phyloP scores from a whole-genome alignment of 2,329 filamentous ascomycete species.

The Aureobasidium pullulans region DNA sequence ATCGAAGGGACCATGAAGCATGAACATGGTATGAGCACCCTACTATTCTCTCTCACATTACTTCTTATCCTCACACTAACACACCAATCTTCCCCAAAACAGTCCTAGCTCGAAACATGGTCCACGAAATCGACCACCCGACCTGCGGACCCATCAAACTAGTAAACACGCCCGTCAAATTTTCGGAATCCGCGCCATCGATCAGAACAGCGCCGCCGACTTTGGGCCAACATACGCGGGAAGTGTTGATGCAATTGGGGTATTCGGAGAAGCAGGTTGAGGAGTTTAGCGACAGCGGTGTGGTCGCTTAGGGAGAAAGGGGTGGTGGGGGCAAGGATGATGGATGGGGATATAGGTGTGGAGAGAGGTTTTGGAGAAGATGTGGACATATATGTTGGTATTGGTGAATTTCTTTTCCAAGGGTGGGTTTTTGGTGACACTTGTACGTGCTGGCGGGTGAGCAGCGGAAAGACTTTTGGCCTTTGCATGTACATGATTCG shows the following conservation, averaged over 20 bases:
- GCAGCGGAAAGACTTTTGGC: too few relatives aligned
- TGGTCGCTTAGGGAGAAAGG: slow-evolving; percentile 44
- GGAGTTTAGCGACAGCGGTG: slow-evolving; percentile 56
- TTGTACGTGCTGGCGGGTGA: too few relatives aligned
- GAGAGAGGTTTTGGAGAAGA: too few relatives aligned
- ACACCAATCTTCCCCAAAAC: neutral
- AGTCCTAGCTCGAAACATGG: slow-evolving; percentile 75
- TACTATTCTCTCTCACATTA: too few relatives aligned
- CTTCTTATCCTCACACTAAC: neutral
- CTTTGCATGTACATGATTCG: too few relatives aligned
- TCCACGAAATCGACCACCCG: slow-evolving; percentile 76
- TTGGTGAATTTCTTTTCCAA: too few relatives aligned
- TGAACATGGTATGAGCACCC: slow-evolving; percentile 54
- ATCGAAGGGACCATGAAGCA: slow-evolving; percentile 78
- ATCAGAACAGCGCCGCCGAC: slow-evolving; percentile 74
- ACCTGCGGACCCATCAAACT: slow-evolving; percentile 79
- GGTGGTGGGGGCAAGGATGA: too few relatives aligned
- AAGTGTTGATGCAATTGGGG: slow-evolving; percentile 60
- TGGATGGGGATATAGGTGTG: too few relatives aligned
- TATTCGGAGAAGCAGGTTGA: slow-evolving; percentile 53
- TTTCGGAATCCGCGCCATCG: slow-evolving; percentile 70
- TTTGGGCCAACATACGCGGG: slow-evolving; percentile 78
- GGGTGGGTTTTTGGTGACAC: too few relatives aligned
- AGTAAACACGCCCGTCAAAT: slow-evolving; percentile 92
- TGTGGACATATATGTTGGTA: too few relatives aligned